Evolutionary conservation across 2,329 filamentous ascomycete genomes (phyloP), one percentile per base, ranked within the genome.

Genomic region (Rhexocercosporidium sp.): DNA sequence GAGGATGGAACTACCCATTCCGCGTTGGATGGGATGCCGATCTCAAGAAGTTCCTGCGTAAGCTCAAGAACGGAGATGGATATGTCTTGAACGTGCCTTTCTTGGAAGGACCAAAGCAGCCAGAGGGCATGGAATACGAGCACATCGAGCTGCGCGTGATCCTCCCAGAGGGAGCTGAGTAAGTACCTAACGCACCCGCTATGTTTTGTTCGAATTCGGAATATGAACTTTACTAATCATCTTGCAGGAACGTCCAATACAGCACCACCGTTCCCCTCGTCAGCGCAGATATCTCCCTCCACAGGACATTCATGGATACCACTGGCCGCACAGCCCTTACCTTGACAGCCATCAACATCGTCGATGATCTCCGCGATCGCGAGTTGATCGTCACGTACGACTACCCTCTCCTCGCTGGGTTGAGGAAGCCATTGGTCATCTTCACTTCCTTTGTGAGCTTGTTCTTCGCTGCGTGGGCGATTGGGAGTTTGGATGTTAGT

Each of bases 1-100:
- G 96, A 68, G 94, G 93, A 68, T 99, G 96, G 96, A 97, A 97
- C 81, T 98, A 97, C 81, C 96, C 92, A 72, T 99, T 98, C 84
- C 93, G 92, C 67, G 90, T 98, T 66, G 96, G 96, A 73, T 99
- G 96, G 96, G 96, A 98, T 82, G 90, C 92, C 62, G 89, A 97
- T 72, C 85, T 96, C 31, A 88, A 88, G 75, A 88, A 87, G 66
- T 96, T 92, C 78, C 78, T 99, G 72, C 90, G 93, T 74, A 87
- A 84, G 73, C 75, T 79, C 7, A 84, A 86, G 49, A 81, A 84
- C 54, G 85, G 85, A 29, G 88, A 93, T 67, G 86, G 88, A n/a
- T 97, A 93, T 76, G 86, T 97, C 11, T 85, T 99, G 68, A 96
- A 93, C 77, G 90, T 97, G 8, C 95, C 96, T 8, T 96, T 99